These are phyloP conservation scores for Xylaria acuta DNA, from an alignment of 495 filamentous ascomycete species.

Conservation along the genomic window DNA sequence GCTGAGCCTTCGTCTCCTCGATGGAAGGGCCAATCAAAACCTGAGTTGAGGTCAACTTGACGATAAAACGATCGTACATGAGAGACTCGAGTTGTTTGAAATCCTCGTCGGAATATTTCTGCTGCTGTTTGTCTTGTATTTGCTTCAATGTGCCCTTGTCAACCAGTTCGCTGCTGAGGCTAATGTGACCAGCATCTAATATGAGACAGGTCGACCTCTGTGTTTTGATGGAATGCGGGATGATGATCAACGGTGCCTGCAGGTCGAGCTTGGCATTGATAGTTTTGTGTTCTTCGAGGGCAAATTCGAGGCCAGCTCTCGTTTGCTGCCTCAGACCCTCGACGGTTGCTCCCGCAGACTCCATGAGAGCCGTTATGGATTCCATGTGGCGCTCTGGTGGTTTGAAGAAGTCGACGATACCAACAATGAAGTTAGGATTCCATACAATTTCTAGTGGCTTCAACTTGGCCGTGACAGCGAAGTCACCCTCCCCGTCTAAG, in stretches of 20 bases:
- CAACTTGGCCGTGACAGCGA: constrained; percentile 85
- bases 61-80: constrained; percentile 93
- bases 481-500: constrained; percentile 87
- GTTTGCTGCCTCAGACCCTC: constrained; percentile 95
- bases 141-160: constrained; percentile 87
- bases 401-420: constrained; percentile 91
- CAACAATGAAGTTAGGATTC: constrained; percentile 90
- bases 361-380: constrained; percentile 91
- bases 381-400: constrained; percentile 98
- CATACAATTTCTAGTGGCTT: constrained; percentile 97
- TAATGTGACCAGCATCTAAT: constrained; percentile 93
- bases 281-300: constrained; percentile 95
- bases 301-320: constrained; percentile 92
- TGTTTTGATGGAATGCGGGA: constrained; percentile 88
- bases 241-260: constrained; percentile 93
- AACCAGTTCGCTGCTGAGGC: constrained; percentile 89
- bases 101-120: constrained; percentile 87
- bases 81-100: constrained; percentile 83
- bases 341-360: constrained; percentile 92
- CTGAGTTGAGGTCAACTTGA: constrained; percentile 93
- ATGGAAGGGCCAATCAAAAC: constrained; percentile 95
- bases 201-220: constrained; percentile 85
- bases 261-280: constrained; percentile 95
- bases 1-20: constrained; percentile 84
- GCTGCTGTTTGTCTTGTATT: constrained; percentile 87